Evolutionary conservation across 2,329 filamentous ascomycete genomes (phyloP).

Genomic region (Apiospora pterosperma): DNA sequence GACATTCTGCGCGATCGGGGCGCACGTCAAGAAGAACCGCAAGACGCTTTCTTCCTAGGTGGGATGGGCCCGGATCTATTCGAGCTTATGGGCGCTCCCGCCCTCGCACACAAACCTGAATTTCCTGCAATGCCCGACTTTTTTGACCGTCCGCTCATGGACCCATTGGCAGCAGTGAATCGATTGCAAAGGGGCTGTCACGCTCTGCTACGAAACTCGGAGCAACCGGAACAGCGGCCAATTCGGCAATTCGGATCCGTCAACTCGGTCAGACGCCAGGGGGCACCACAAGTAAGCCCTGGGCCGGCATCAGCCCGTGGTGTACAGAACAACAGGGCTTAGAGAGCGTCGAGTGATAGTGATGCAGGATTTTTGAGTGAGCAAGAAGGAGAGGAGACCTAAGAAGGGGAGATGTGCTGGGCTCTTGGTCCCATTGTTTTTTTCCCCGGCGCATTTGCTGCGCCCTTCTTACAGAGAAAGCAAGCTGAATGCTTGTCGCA

Average conservation of each 20-base stretch:
- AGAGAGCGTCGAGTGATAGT: not conserved
- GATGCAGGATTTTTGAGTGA: not conserved
- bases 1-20: not conserved
- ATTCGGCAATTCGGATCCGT: not conserved
- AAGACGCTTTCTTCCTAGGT: not conserved
- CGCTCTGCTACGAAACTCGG: not conserved
- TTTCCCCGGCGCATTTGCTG: not conserved
- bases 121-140: not conserved
- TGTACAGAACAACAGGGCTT: not conserved
- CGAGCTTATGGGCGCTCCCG: not conserved
- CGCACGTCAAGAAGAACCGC: not conserved
- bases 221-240: not conserved
- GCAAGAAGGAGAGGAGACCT: not conserved
- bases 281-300: not conserved
- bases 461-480: not conserved
- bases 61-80: not conserved
- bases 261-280: not conserved
- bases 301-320: not conserved
- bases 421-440: not conserved
- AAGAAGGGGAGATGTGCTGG: not conserved
- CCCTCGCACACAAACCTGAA: not conserved
- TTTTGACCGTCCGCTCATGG: not conserved
- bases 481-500: not conserved
- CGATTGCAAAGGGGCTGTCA: not conserved
- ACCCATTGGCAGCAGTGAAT: not conserved